phyloP scores from a whole-genome alignment of 2,329 filamentous ascomycete species.

The Aspergillus glaucus region DNA sequence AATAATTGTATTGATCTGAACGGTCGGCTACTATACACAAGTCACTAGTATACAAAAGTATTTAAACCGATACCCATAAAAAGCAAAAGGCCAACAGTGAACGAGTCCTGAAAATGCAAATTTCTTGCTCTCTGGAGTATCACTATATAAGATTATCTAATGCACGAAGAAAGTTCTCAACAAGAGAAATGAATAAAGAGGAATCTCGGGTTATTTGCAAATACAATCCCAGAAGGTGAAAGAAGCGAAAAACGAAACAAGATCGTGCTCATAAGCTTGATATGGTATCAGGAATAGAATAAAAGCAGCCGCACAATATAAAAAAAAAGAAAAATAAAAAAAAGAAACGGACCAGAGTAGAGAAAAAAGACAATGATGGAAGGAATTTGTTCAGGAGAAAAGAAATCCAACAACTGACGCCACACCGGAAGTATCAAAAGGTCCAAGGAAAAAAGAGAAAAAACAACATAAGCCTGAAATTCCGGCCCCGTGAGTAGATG shows the following conservation, averaged over 20 bases:
- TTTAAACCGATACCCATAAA: too few relatives aligned
- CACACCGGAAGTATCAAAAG: slow-evolving; percentile 17
- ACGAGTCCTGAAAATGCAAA: background rate
- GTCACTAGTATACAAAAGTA: too few relatives aligned
- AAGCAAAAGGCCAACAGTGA: background rate
- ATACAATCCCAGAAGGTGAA: slow-evolving; percentile 25
- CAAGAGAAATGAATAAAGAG: slow-evolving; percentile 2
- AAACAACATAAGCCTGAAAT: slow-evolving; percentile 10
- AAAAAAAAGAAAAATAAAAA: slow-evolving; percentile 8
- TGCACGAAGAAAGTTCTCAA: slow-evolving; percentile 1
- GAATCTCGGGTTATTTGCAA: slow-evolving; percentile 19
- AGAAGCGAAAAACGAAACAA: slow-evolving; percentile 10
- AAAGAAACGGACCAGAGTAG: background rate
- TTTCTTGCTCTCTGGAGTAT: background rate
- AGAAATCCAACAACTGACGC: slow-evolving; percentile 21
- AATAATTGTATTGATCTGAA: too few relatives aligned
- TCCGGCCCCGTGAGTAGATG: slow-evolving; percentile 14
- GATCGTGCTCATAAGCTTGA: slow-evolving; percentile 26
- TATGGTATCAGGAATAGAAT: slow-evolving; percentile 16
- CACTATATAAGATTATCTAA: slow-evolving; percentile 1
- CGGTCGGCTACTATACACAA: too few relatives aligned
- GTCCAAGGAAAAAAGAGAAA: slow-evolving; percentile 14
- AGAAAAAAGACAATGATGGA: background rate
- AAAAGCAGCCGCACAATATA: slow-evolving; percentile 7
- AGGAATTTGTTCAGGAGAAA: slow-evolving; percentile 9